Percentiles rank a stretch among this genome's conserved stretches.
Conservation (phyloP, 2,329 filamentous ascomycete genomes). For the Fusarium musae region DNA sequence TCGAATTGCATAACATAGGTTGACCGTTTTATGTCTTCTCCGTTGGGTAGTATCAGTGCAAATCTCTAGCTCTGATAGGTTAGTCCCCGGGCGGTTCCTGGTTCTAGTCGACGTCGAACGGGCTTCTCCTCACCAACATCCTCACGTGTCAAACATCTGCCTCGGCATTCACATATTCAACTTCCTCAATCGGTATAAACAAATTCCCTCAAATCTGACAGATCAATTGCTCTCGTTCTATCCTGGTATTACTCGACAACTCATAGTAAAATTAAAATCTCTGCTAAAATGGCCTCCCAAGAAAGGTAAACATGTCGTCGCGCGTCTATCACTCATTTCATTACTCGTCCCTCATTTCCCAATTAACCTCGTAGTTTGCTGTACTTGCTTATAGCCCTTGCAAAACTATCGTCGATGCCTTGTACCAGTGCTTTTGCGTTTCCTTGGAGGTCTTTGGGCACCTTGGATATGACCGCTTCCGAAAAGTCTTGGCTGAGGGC, state of each 20-base stretch:
- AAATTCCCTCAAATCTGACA: constrained; percentile 21
- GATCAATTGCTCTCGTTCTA: constrained; percentile 3
- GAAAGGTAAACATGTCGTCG: constrained; percentile 30
- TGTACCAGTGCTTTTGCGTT: constrained; percentile 51
- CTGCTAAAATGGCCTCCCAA: constrained; percentile 20
- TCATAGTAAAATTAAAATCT: constrained; percentile 30
- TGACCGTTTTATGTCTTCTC: background rate
- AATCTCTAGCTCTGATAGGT: constrained; percentile 6
- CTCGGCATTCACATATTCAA: constrained; percentile 17
- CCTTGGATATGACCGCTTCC: constrained; percentile 52
- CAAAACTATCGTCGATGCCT: constrained; percentile 54
- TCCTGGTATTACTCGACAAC: constrained; percentile 16
- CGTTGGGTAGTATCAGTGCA: background rate
- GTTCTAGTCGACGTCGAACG: constrained; percentile 8
- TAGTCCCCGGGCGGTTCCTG: background rate
- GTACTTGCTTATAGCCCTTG: constrained; percentile 50
- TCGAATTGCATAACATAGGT: background rate
- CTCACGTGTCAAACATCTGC: constrained; percentile 19
- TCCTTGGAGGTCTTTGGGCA: constrained; percentile 49
- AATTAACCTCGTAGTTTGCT: constrained; percentile 23
- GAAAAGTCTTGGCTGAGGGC: constrained; percentile 53
- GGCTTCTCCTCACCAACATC: constrained; percentile 11
- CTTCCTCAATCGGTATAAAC: constrained; percentile 23
- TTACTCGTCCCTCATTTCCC: constrained; percentile 14
- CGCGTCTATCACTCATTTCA: constrained; percentile 15